Evolutionary conservation across 208 protist genomes (phyloP).

Genomic region (Leishmania gerbilli): DNA sequence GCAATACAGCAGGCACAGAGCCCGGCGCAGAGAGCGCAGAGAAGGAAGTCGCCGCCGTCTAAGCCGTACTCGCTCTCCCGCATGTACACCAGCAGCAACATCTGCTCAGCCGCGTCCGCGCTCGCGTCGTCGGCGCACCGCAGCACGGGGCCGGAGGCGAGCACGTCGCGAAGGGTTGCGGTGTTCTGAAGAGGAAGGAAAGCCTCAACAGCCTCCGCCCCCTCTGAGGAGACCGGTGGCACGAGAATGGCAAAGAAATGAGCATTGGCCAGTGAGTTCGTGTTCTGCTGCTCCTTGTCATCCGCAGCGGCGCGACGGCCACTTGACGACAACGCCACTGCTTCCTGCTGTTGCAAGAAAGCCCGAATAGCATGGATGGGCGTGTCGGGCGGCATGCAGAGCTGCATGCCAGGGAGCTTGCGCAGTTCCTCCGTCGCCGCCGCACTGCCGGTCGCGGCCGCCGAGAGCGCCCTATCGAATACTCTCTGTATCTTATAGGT

Average conservation of each 20-base stretch:
- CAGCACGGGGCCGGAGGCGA: slow-evolving; percentile 7
- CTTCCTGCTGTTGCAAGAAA: slow-evolving; percentile 21
- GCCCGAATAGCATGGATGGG: slow-evolving; percentile 20
- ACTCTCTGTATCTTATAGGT: slow-evolving; percentile 10
- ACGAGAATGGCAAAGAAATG: slow-evolving; percentile 23
- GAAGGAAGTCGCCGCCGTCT: slow-evolving; percentile 11
- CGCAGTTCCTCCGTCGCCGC: slow-evolving; percentile 13
- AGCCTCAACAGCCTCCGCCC: not conserved
- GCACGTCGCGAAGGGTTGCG: slow-evolving; percentile 24
- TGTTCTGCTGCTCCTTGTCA: not conserved
- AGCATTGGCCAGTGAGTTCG: slow-evolving; percentile 11
- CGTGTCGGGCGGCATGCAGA: slow-evolving; percentile 22
- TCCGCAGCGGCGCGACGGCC: not conserved
- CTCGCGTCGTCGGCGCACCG: not conserved
- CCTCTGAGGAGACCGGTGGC: slow-evolving; percentile 4
- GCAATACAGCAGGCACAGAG: slow-evolving; percentile 19
- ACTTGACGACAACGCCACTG: not conserved
- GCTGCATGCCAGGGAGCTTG: slow-evolving; percentile 18
- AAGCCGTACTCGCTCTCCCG: slow-evolving; percentile 22
- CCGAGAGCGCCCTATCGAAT: slow-evolving; percentile 4
- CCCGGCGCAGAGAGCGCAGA: slow-evolving; percentile 16
- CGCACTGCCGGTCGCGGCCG: not conserved
- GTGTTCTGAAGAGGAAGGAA: slow-evolving; percentile 17
- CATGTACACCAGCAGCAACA: slow-evolving; percentile 21
- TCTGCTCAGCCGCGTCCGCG: slow-evolving; percentile 4